Conservation (phyloP, 176 grass and related monocot genomes). For the Musa schizocarpa region DNA sequence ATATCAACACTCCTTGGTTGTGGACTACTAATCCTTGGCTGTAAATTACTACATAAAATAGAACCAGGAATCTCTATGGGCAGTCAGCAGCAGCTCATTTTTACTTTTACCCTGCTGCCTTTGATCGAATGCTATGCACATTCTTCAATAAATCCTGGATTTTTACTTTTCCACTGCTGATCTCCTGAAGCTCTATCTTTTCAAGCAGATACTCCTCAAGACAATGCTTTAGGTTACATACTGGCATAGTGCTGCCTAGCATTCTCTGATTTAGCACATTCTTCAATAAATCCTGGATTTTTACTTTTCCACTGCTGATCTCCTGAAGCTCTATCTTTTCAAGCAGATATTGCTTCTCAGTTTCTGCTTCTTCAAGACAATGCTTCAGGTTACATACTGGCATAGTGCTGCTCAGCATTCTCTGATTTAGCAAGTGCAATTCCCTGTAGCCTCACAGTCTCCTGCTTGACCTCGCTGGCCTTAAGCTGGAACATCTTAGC, state of each 20-base stretch:
- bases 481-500: slow-evolving; percentile 78
- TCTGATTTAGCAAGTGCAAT: slow-evolving; percentile 52
- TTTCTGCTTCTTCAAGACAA: slow-evolving; percentile 65
- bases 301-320: neutral
- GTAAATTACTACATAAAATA: no score
- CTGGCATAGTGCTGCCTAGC: slow-evolving; percentile 49
- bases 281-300: slow-evolving; percentile 6
- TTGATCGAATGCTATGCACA: neutral
- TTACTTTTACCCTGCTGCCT: no score
- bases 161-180: neutral
- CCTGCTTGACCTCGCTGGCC: slow-evolving; percentile 53
- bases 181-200: slow-evolving; percentile 75
- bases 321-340: slow-evolving; percentile 82
- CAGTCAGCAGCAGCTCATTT: no score
- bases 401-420: slow-evolving; percentile 50
- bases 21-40: no score
- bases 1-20: no score
- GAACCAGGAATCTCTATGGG: no score
- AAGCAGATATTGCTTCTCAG: slow-evolving; percentile 61
- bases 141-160: slow-evolving; percentile 8
- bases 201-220: slow-evolving; percentile 66
- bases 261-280: slow-evolving; percentile 52
- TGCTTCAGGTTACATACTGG: slow-evolving; percentile 56
- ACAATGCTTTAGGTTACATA: slow-evolving; percentile 48
- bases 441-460: slow-evolving; percentile 56